Evolutionary conservation across 1,139 yeast species (phyloP).

Genomic region (Ogataea hybrid): DNA sequence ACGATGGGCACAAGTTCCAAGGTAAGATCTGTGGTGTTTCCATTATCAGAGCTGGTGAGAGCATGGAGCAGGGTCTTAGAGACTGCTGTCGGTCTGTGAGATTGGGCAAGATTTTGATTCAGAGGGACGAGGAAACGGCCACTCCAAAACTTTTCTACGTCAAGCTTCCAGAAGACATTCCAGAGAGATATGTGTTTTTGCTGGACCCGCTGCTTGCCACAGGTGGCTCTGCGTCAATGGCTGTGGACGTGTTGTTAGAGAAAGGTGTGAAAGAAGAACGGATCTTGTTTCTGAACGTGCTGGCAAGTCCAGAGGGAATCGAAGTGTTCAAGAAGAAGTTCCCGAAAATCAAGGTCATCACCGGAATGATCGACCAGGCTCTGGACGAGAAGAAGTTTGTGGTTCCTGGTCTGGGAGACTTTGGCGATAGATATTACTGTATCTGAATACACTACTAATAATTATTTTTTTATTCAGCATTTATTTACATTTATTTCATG

Average conservation of each 20-base stretch:
- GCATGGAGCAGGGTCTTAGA: slow-evolving; percentile 97
- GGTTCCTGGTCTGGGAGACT: slow-evolving; percentile 95
- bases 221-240: slow-evolving; percentile 98
- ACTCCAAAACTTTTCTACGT: slow-evolving; percentile 81
- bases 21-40: slow-evolving; percentile 98
- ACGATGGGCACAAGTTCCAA: slow-evolving; percentile 75
- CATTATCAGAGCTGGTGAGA: slow-evolving; percentile 96
- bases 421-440: slow-evolving; percentile 96
- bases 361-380: slow-evolving; percentile 89
- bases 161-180: slow-evolving; percentile 88
- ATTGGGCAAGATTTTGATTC: slow-evolving; percentile 93
- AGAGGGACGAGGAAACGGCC: slow-evolving; percentile 93
- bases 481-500: slow-evolving; percentile 6
- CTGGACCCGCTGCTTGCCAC: slow-evolving; percentile 98
- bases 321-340: slow-evolving; percentile 69
- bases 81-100: slow-evolving; percentile 96
- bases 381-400: slow-evolving; percentile 83
- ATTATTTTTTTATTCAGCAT: background rate
- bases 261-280: slow-evolving; percentile 88
- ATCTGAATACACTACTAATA: slow-evolving; percentile 40
- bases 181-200: slow-evolving; percentile 82
- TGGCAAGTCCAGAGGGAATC: slow-evolving; percentile 95
- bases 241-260: slow-evolving; percentile 81
- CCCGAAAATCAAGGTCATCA: slow-evolving; percentile 84
- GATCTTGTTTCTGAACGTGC: slow-evolving; percentile 82